Evolutionary conservation across 2,329 filamentous ascomycete species (phyloP), one percentile per base, ranked within the genome.

Genomic region (Scedosporium apiospermum): DNA sequence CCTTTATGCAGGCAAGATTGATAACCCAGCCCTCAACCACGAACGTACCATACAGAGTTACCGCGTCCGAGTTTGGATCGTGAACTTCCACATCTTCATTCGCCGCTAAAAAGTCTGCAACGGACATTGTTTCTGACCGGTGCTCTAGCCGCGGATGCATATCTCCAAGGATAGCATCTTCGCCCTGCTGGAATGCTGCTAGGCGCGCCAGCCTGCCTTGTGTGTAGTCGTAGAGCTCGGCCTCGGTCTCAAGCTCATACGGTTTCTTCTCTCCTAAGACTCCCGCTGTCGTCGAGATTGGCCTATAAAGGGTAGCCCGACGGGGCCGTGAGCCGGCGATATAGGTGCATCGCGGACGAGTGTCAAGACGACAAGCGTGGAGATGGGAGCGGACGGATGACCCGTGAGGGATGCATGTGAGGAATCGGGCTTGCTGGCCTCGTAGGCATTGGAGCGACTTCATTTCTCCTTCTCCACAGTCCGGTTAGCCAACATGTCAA

Each of bases 371-470:
- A 16, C 14, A 38, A 9, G 14, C 55, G 14, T 58, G 30, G 14
- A n/a, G 55, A 4, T 23, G 55, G 55, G 34, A 34, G 6, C 4
- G n/a, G 9, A 4, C n/a, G 10, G 34, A 21, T 14, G 16, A 14
- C 38, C 53, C 60, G 51, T 62, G 46, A 14, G 60, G 53, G 30
- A 62, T 23, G 41, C 38, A 58, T 27, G 38, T 38, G 21, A 57
- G 9, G 42, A 62, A 46, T 18, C 53, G 60, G 60, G 60, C 41
- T 58, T 41, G 51, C 21, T 42, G 60, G 53, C 60, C 60, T 57
- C 74, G 71, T 62, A 77, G 67, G 68, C 72, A 73, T 65, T 71
- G 71, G 64, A 70, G 67, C 65, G 69, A 69, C 68, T 70, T 78
- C 74, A 77, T 78, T 58, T 63, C 63, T 62, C 55, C 69, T 69